A percentile compares a stretch with the other conserved stretches of the same genome.
Conservation (phyloP, 352 stramenopile species). For the Globisporangium lucens region DNA sequence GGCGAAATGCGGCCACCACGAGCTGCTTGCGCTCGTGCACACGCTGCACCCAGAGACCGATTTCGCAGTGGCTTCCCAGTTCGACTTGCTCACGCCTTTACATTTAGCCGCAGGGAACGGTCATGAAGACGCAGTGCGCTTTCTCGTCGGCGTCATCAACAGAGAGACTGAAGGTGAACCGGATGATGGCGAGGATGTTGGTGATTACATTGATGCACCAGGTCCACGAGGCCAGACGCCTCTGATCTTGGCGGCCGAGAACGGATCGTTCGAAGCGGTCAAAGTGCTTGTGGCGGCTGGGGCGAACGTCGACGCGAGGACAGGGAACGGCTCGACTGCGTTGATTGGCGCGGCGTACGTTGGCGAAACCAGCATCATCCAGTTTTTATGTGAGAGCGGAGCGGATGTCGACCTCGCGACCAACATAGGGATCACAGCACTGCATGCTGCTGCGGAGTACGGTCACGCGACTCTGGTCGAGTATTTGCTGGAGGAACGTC, state of each 20-base stretch:
- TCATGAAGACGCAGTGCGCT: neutral
- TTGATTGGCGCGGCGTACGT: conserved; percentile 1
- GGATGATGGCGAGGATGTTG: neutral
- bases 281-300: neutral
- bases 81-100: conserved; percentile 3
- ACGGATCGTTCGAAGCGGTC: neutral
- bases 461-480: conserved; percentile 3
- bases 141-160: conserved; percentile 5
- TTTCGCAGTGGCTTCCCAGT: neutral
- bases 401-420: conserved; percentile 1
- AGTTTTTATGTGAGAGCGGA: conserved; percentile 2
- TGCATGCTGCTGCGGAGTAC: conserved; percentile 6
- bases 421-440: neutral
- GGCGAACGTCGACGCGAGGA: neutral
- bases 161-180: neutral
- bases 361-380: neutral
- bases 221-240: conserved; percentile 5
- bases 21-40: conserved; percentile 1
- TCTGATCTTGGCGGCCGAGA: neutral
- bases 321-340: conserved; percentile 8
- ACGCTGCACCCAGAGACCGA: neutral
- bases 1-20: conserved; percentile 1
- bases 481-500: conserved; percentile 6
- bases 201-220: neutral
- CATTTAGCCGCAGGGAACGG: conserved; percentile 4